These are phyloP conservation scores for Aspergillus calidoustus DNA, from an alignment of 2,329 filamentous ascomycete genomes.

Conservation along the genomic window DNA sequence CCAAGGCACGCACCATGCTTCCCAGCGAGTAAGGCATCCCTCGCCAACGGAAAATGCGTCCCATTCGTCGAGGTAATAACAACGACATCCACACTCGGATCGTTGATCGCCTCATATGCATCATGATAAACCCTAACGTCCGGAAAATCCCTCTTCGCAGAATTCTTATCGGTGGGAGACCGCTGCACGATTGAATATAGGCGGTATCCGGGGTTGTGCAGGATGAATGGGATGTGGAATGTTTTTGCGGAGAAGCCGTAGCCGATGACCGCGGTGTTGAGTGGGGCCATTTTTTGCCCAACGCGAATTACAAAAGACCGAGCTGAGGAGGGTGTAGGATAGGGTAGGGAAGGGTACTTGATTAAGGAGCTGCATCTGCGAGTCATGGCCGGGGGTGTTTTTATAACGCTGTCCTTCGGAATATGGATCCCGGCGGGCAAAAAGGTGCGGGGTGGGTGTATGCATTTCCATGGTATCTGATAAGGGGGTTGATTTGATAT, in stretches of 20 bases:
- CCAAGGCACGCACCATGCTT: not conserved
- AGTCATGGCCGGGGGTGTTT: not conserved
- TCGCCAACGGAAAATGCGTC: not conserved
- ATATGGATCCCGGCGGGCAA: not conserved
- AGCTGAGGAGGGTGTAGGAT: too few species aligned
- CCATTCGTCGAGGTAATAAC: not conserved
- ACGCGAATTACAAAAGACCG: too few species aligned
- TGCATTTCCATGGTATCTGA: too few species aligned
- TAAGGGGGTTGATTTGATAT: too few species aligned
- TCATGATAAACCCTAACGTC: not conserved
- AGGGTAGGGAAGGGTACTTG: too few species aligned
- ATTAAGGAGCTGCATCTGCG: too few species aligned
- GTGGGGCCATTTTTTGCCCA: not conserved
- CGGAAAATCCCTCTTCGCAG: not conserved
- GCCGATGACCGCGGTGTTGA: not conserved
- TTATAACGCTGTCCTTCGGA: not conserved
- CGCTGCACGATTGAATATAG: not conserved
- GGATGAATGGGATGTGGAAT: not conserved
- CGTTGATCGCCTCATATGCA: not conserved
- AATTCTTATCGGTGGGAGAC: not conserved
- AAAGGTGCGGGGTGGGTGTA: too few species aligned
- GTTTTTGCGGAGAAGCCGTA: not conserved
- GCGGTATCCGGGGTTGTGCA: not conserved
- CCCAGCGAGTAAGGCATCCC: not conserved
- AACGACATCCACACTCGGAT: not conserved